Percentiles rank a stretch among this genome's conserved stretches.
Evolutionary conservation across 345 rosid genomes (phyloP).

Genomic region (Syzygium jambos): DNA sequence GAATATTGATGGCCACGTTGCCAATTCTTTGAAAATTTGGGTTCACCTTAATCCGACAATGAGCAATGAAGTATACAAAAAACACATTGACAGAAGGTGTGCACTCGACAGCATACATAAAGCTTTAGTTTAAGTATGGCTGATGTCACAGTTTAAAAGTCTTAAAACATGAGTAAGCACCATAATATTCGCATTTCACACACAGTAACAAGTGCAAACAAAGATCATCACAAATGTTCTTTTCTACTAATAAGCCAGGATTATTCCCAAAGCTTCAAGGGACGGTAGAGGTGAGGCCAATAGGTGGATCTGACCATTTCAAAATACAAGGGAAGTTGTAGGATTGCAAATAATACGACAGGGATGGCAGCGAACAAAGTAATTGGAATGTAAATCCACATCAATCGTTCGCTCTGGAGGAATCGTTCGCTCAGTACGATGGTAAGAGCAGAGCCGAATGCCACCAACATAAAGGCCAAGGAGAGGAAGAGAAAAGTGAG

Average conservation of each 20-base stretch:
- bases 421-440: neutral
- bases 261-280: neutral
- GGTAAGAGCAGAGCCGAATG: neutral
- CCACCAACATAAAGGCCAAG: neutral
- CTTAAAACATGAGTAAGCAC: too few species aligned
- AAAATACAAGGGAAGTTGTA: neutral
- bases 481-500: neutral
- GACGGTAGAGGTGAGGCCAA: neutral
- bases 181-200: too few species aligned
- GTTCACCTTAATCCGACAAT: too few species aligned
- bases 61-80: too few species aligned
- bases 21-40: too few species aligned
- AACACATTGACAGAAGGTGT: too few species aligned
- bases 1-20: too few species aligned
- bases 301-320: neutral
- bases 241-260: neutral
- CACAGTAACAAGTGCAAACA: too few species aligned
- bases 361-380: neutral
- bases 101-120: too few species aligned
- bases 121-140: too few species aligned
- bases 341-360: neutral
- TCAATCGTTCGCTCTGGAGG: rapidly evolving
- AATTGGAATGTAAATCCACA: neutral
- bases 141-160: too few species aligned
- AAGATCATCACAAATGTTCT: neutral